Percentiles rank a stretch among this genome's conserved stretches.
Evolutionary conservation across 2,329 filamentous ascomycete species (phyloP).

Genomic region (Aspergillus clavatus): DNA sequence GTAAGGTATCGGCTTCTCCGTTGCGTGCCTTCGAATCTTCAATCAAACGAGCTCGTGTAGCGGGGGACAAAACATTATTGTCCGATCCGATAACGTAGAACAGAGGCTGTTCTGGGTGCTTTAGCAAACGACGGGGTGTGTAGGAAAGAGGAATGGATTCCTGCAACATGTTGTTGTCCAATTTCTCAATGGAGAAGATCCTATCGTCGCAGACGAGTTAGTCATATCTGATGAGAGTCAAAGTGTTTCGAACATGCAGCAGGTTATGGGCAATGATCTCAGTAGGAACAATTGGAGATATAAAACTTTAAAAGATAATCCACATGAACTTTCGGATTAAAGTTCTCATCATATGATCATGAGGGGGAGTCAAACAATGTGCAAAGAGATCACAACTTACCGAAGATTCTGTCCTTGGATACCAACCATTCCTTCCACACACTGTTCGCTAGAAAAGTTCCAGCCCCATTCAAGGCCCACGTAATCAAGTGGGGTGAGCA

Average conservation of each 20-base stretch:
- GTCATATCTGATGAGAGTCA: background rate
- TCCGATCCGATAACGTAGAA: conserved; percentile 96
- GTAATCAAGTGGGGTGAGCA: conserved; percentile 88
- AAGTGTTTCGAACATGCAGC: background rate
- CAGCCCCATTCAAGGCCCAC: conserved; percentile 86
- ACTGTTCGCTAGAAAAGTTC: conserved; percentile 95
- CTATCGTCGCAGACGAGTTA: conserved; percentile 37
- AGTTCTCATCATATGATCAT: conserved; percentile 45
- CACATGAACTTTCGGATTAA: conserved; percentile 38
- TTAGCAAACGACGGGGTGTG: conserved; percentile 81
- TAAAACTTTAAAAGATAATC: conserved; percentile 44
- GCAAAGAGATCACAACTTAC: conserved; percentile 50
- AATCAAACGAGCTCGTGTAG: conserved; percentile 69
- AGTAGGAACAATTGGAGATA: conserved; percentile 95
- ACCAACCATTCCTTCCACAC: conserved; percentile 87
- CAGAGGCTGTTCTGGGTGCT: conserved; percentile 78
- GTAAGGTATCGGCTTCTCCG: conserved; percentile 65
- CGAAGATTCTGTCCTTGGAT: conserved; percentile 83
- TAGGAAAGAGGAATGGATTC: conserved; percentile 82
- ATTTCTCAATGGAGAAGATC: conserved; percentile 85
- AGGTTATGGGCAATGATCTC: conserved; percentile 45
- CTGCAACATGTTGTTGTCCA: conserved; percentile 80
- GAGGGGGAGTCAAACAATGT: conserved; percentile 11
- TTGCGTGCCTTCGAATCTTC: conserved; percentile 67
- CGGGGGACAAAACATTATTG: conserved; percentile 79